phyloP scores from a whole-genome alignment of 1,139 yeast genomes.

The Candida sp. region DNA sequence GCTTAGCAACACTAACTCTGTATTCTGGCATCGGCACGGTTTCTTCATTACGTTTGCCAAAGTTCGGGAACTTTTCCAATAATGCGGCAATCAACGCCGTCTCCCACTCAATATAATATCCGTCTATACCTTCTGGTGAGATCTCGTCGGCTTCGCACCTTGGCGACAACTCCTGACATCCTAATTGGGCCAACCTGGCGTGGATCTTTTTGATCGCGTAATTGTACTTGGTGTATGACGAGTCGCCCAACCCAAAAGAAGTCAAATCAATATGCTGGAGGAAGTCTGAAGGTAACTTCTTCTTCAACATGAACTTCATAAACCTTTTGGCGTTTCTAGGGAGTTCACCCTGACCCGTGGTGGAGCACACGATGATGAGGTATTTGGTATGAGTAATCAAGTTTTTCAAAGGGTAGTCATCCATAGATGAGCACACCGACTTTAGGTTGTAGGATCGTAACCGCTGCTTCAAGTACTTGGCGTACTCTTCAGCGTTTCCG shows the following conservation, averaged over 20 bases:
- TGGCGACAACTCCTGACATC: constrained; percentile 71
- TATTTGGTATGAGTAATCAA: constrained; percentile 52
- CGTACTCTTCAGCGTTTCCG: constrained; percentile 90
- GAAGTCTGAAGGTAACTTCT: constrained; percentile 66
- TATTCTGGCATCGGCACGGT: constrained; percentile 22
- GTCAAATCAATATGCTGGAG: constrained; percentile 67
- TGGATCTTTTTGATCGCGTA: constrained; percentile 86
- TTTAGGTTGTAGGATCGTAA: constrained; percentile 60
- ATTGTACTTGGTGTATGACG: constrained; percentile 87
- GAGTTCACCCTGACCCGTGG: constrained; percentile 96
- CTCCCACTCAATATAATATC: constrained; percentile 80
- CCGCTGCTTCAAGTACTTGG: constrained; percentile 61
- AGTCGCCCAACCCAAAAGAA: constrained; percentile 93
- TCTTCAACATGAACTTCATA: constrained; percentile 75
- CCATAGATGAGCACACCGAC: constrained; percentile 59
- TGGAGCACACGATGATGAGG: constrained; percentile 76
- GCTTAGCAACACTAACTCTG: constrained; percentile 8
- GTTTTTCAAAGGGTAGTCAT: constrained; percentile 60
- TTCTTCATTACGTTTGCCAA: constrained; percentile 15
- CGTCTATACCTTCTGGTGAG: constrained; percentile 79
- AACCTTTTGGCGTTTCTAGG: constrained; percentile 78
- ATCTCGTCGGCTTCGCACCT: constrained; percentile 93
- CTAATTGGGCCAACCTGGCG: constrained; percentile 76
- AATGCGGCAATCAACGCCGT: constrained; percentile 50
- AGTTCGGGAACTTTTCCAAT: constrained; percentile 8